Evolutionary conservation across 495 filamentous ascomycete genomes (phyloP).

Genomic region (Trichoderma parareesei): DNA sequence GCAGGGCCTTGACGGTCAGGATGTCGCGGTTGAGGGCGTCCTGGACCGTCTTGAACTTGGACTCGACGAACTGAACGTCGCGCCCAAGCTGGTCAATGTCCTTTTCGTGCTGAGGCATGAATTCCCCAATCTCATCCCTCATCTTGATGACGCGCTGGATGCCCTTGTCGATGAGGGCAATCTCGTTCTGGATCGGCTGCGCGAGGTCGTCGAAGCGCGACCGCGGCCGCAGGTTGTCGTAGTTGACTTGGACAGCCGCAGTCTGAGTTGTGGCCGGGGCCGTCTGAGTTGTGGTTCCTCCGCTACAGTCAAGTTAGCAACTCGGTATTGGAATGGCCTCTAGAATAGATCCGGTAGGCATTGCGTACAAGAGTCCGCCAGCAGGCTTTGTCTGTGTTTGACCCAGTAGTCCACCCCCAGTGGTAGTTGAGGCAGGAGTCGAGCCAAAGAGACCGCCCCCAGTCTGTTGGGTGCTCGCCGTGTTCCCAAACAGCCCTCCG

Average conservation of each 20-base stretch:
- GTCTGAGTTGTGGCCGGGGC: conserved; percentile 40
- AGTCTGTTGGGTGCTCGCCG: conserved; percentile 13
- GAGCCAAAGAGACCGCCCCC: conserved; percentile 26
- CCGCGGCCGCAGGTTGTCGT: conserved; percentile 67
- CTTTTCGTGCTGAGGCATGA: conserved; percentile 56
- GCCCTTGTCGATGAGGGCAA: conserved; percentile 64
- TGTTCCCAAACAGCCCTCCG: conserved; percentile 25
- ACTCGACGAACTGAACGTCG: conserved; percentile 65
- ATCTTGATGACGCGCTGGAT: conserved; percentile 60
- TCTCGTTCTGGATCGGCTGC: conserved; percentile 68
- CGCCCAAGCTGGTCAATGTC: conserved; percentile 58
- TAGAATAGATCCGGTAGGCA: background rate
- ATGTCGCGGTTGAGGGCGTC: conserved; percentile 65
- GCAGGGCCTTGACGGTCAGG: conserved; percentile 57
- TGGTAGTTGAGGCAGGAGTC: conserved; percentile 19
- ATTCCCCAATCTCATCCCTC: conserved; percentile 48
- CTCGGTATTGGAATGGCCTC: background rate
- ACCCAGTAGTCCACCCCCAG: conserved; percentile 41
- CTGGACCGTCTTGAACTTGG: conserved; percentile 67
- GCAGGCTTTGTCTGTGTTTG: conserved; percentile 26
- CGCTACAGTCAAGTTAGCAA: conserved; percentile 15
- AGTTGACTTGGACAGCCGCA: conserved; percentile 69
- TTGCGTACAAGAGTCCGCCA: conserved; percentile 43
- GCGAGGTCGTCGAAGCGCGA: conserved; percentile 86
- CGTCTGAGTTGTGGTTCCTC: conserved; percentile 28